Conservation (phyloP, 805 yeast species). For the Huiozyma naganishii region DNA sequence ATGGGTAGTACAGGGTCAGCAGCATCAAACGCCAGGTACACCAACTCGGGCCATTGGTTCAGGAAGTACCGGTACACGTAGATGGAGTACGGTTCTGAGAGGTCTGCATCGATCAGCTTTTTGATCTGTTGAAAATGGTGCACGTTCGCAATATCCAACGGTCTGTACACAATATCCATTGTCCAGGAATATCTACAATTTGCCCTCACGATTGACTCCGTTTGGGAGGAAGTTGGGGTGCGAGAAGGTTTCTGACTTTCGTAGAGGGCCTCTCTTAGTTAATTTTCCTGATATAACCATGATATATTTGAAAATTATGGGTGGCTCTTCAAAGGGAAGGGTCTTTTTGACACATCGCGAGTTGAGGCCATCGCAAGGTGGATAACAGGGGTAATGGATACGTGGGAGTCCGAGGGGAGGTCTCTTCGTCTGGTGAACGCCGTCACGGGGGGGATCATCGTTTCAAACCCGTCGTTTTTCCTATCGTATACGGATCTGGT, state of each 20-base stretch:
- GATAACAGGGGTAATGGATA: too few relatives aligned
- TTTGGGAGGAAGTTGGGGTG: too few relatives aligned
- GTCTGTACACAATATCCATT: constrained; percentile 15
- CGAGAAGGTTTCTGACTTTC: too few relatives aligned
- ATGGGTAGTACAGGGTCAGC: constrained; percentile 30
- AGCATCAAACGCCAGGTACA: constrained; percentile 46
- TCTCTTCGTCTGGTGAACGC: constrained; percentile 27
- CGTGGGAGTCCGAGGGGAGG: too few relatives aligned
- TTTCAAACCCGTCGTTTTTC: constrained; percentile 31
- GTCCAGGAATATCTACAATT: too few relatives aligned
- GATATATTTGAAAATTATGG: too few relatives aligned
- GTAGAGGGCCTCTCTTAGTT: too few relatives aligned
- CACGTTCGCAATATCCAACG: constrained; percentile 18
- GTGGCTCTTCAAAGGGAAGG: too few relatives aligned
- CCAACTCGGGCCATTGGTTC: constrained; percentile 82
- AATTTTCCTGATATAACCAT: too few relatives aligned
- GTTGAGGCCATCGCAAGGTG: too few relatives aligned
- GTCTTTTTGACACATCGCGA: too few relatives aligned
- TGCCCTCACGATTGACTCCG: too few relatives aligned
- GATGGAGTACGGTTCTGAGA: constrained; percentile 89
- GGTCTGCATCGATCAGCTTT: constrained; percentile 53
- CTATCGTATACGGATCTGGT: constrained; percentile 34
- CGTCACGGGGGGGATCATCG: constrained; percentile 32
- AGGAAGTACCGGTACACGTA: constrained; percentile 88
- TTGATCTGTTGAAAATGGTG: constrained; percentile 39